Evolutionary conservation across 1,139 yeast species (phyloP), one percentile per base, ranked within the genome.

Genomic region (Candida neerlandica): DNA sequence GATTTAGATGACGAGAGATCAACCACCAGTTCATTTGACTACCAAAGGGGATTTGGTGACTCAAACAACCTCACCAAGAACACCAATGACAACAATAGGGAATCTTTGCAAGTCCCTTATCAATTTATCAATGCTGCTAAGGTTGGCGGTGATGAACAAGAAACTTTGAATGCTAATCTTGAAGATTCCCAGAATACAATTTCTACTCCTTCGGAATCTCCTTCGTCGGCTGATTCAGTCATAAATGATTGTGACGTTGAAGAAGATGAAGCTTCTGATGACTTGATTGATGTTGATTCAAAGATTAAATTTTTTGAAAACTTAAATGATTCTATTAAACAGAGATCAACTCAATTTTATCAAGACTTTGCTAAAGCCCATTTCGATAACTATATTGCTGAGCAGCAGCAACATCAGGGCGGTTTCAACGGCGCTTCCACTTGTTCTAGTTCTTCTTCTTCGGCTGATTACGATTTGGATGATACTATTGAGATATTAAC

Each of bases 1-100:
- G 80, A 75, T 45, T 53, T 69, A 43, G 76, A 69, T 43, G 78
- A 70, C 34, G 78, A 73, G 35, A 63, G 65, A 42, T 62, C 71
- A 7, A 62, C 67, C 11, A 59, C 65, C 5, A 60, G 63, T 48
- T 57, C 61, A 2, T 45, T 47, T 38, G 51, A 45, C n/a, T 46
- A 45, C 26, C 44, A 21, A n/a, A 18, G 30, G 21, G 27, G 41
- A 15, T 23, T 37, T 14, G n/a, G 12, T 21, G 41, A 37, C 3
- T 21, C 21, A 12, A 29, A 7, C 11, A 44, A 41, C 39, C 4
- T 18, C 21, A 7, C 30, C 27, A 35, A 26, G 4, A 29, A 12
- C 33, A 14, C 18, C 12, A 27, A 23, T 27, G 15, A 33, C n/a
- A 33, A 23, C 12, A 33, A 32, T 42, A 34, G 35, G 14, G 29